A percentile compares a stretch with the other conserved stretches of the same genome.
Evolutionary conservation across 768 basidiomycete species (phyloP).

Genomic region (Rhodosporidiobolus odoratus): DNA sequence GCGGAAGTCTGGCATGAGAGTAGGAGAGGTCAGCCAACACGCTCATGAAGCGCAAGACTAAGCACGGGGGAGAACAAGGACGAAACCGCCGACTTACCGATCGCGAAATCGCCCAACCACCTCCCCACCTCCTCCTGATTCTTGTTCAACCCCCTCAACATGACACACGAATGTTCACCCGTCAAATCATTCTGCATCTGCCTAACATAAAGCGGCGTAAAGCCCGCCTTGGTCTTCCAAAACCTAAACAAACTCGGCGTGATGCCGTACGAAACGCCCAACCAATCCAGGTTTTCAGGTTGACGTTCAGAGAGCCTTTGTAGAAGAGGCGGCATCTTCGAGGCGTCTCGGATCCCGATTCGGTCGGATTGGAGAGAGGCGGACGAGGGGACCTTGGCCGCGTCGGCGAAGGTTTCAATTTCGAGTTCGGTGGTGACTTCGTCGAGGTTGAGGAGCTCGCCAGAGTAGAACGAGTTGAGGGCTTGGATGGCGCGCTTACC

Average conservation of each 20-base stretch:
- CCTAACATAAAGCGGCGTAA: constrained; percentile 82
- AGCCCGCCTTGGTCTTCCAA: constrained; percentile 85
- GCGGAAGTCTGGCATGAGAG: constrained; percentile 66
- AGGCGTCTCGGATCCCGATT: constrained; percentile 62
- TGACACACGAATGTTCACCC: constrained; percentile 92
- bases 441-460: constrained; percentile 81
- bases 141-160: constrained; percentile 69
- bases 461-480: constrained; percentile 84
- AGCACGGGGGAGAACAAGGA: neutral
- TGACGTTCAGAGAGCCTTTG: constrained; percentile 82
- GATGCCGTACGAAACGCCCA: constrained; percentile 93
- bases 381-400: constrained; percentile 38
- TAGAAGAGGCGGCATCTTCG: constrained; percentile 84
- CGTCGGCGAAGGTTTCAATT: constrained; percentile 61
- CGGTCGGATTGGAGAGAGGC: constrained; percentile 69
- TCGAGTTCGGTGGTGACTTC: constrained; percentile 55
- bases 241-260: constrained; percentile 82
- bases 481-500: constrained; percentile 81
- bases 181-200: constrained; percentile 93
- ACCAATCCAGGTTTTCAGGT: constrained; percentile 84
- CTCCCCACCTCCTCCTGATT: constrained; percentile 62
- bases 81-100: constrained; percentile 39
- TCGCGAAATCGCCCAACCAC: constrained; percentile 82
- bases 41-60: neutral
- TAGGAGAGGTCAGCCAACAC: neutral